Percentiles rank a stretch among this genome's conserved stretches.
phyloP scores from a whole-genome alignment of 2,329 filamentous ascomycete genomes.

The Fonsecaea nubica region DNA sequence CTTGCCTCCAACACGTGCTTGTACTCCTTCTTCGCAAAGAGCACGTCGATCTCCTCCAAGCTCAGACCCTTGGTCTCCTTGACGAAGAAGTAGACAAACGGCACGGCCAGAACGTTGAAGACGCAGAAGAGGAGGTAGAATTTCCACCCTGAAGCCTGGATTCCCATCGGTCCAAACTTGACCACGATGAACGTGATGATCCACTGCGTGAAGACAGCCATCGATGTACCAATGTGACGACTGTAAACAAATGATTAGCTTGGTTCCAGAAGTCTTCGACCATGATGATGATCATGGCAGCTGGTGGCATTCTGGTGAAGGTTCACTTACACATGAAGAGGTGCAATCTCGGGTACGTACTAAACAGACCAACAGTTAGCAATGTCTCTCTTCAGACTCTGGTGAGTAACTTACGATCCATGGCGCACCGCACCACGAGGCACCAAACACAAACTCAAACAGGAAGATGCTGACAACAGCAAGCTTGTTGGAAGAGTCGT shows the following conservation, averaged over 20 bases:
- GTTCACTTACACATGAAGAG: constrained; percentile 50
- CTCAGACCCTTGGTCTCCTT: constrained; percentile 63
- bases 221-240: constrained; percentile 57
- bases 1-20: constrained; percentile 31
- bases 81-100: constrained; percentile 61
- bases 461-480: constrained; percentile 31
- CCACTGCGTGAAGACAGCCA: constrained; percentile 60
- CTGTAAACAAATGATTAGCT: constrained; percentile 48
- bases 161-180: constrained; percentile 34
- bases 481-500: constrained; percentile 26
- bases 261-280: not conserved
- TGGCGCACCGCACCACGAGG: constrained; percentile 29
- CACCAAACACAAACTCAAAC: constrained; percentile 31
- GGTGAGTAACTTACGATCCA: constrained; percentile 19
- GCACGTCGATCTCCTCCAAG: constrained; percentile 62
- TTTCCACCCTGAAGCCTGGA: constrained; percentile 52
- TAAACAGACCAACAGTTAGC: not conserved
- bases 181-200: constrained; percentile 36
- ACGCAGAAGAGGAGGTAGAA: constrained; percentile 53
- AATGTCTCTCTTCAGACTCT: not conserved
- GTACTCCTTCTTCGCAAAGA: constrained; percentile 51
- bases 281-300: not conserved
- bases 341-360: constrained; percentile 59
- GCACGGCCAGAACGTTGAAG: constrained; percentile 54
- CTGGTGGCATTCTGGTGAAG: not conserved